Evolutionary conservation across 805 yeast genomes (phyloP), one percentile per base, ranked within the genome.

Genomic region (Tanozyma kutaoensis): DNA sequence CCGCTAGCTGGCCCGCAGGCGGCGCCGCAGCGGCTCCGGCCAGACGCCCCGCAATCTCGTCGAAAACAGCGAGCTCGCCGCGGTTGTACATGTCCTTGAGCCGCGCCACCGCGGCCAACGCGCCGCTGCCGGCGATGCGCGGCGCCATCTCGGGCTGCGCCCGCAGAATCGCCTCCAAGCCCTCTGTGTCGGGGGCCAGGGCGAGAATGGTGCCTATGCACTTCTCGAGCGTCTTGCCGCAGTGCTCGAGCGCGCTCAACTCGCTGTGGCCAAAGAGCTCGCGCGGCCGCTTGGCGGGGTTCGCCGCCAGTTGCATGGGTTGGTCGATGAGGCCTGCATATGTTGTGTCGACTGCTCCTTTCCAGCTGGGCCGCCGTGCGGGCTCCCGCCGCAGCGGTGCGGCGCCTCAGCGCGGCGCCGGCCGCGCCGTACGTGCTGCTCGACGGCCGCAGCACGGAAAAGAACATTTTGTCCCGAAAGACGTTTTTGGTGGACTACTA

Each of bases 401-500:
- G n/a, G n/a, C n/a, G n/a, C n/a, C n/a, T n/a, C n/a, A n/a, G n/a
- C n/a, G n/a, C n/a, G n/a, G n/a, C n/a, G n/a, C n/a, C n/a, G n/a
- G n/a, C n/a, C n/a, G n/a, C n/a, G n/a, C n/a, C n/a, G n/a, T n/a
- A n/a, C n/a, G n/a, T n/a, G n/a, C n/a, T n/a, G n/a, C n/a, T n/a
- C n/a, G n/a, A n/a, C n/a, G n/a, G n/a, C n/a, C 45, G 73, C 38
- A 43, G 53, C 27, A 70, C 86, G 8, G 56, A 66, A 29, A 86
- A 86, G 48, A 72, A 72, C 12, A 43, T 61, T 24, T 66, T 63
- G 22, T 74, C 88, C 4, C 72, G 96, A 56, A 88, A 88, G 58
- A 85, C 96, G 0, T 85, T 72, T 40, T 60, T 88, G 36, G 62
- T 88, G 35, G 95, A 88, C 51, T 60, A 69, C 38, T 88, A 88